These are phyloP conservation scores for Stentor coeruleus DNA, from an alignment of 73 alveolate genomes.

Conservation along the genomic window DNA sequence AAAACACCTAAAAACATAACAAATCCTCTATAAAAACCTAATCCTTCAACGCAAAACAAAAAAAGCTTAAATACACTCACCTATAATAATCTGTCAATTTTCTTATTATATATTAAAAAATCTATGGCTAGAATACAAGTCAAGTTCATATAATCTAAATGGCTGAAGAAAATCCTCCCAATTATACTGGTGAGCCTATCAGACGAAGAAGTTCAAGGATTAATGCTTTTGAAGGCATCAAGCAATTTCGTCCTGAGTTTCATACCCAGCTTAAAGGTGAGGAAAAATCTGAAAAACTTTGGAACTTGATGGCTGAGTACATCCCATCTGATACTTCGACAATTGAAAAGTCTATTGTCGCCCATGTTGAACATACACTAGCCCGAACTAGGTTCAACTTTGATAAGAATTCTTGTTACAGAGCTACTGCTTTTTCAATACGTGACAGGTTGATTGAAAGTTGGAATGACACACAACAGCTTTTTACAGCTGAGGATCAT, in stretches of 20 bases:
- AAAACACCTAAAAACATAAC: too few species aligned
- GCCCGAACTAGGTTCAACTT: slow-evolving; percentile 84
- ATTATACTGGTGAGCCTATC: too few species aligned
- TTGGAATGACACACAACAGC: slow-evolving; percentile 87
- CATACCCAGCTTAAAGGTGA: background rate
- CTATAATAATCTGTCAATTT: too few species aligned
- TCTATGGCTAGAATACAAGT: too few species aligned
- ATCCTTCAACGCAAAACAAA: too few species aligned
- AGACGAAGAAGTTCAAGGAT: too few species aligned
- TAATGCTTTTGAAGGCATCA: too few species aligned
- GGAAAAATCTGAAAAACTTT: background rate
- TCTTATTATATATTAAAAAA: too few species aligned
- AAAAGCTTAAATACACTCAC: too few species aligned
- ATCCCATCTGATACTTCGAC: background rate
- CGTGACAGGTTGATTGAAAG: slow-evolving; percentile 95
- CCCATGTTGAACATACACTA: slow-evolving; percentile 73
- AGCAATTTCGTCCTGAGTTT: slow-evolving; percentile 6
- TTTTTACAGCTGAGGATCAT: slow-evolving; percentile 19
- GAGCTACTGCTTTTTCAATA: slow-evolving; percentile 91
- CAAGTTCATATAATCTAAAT: too few species aligned
- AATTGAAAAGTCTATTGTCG: background rate
- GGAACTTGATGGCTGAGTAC: background rate
- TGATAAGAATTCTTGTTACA: slow-evolving; percentile 67
- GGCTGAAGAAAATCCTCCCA: too few species aligned
- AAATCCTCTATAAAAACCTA: too few species aligned